Evolutionary conservation across 108 stramenopile genomes (phyloP).

Genomic region (Skeletonema menzelii): DNA sequence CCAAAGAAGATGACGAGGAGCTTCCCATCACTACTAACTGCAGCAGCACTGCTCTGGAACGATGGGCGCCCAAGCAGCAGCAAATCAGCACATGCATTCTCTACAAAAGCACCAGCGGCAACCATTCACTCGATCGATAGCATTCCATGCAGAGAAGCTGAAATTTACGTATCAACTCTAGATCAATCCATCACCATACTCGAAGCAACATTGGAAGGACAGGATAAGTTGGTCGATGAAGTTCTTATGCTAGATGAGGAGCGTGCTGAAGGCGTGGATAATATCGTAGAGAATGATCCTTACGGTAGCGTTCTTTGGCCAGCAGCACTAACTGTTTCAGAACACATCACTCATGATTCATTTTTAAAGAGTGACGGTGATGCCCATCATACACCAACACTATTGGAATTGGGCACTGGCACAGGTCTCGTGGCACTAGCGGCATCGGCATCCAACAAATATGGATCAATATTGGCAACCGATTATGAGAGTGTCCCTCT

Average conservation of each 20-base stretch:
- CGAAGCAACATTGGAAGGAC: slow-evolving; percentile 64
- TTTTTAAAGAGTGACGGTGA: not conserved
- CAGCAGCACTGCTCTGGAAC: not conserved
- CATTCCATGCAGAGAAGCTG: slow-evolving; percentile 46
- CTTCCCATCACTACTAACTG: not conserved
- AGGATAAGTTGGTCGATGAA: slow-evolving; percentile 57
- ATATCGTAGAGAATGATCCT: slow-evolving; percentile 27
- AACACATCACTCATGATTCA: slow-evolving; percentile 26
- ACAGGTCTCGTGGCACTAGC: slow-evolving; percentile 65
- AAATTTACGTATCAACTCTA: slow-evolving; percentile 31
- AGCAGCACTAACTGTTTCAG: slow-evolving; percentile 54
- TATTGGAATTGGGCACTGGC: slow-evolving; percentile 66
- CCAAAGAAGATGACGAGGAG: not conserved
- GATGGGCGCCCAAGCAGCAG: not conserved
- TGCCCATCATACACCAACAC: not conserved
- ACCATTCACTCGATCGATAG: slow-evolving; percentile 38
- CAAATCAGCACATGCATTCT: not conserved
- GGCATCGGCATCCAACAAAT: slow-evolving; percentile 41
- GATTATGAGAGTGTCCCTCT: slow-evolving; percentile 66
- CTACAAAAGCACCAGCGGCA: not conserved
- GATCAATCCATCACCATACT: slow-evolving; percentile 50
- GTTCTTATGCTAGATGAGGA: slow-evolving; percentile 52
- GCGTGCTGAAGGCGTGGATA: not conserved
- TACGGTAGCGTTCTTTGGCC: slow-evolving; percentile 78
- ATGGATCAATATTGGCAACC: slow-evolving; percentile 52